Percentiles rank a stretch among this genome's conserved stretches.
phyloP scores from a whole-genome alignment of 768 basidiomycete genomes.

The Udeniomyces megalosporus region DNA sequence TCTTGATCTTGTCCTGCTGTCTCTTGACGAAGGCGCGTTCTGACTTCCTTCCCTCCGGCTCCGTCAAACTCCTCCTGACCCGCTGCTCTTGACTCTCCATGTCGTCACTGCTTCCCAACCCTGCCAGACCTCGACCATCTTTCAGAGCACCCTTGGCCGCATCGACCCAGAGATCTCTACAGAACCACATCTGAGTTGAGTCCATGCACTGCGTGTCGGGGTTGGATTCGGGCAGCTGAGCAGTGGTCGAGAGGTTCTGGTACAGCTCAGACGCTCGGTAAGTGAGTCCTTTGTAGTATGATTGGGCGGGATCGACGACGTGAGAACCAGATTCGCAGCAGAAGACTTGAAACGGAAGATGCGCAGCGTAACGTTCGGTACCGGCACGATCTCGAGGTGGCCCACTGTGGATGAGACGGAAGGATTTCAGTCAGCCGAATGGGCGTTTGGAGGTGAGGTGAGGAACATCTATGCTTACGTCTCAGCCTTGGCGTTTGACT shows the following conservation, averaged over 20 bases:
- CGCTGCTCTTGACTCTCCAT: neutral
- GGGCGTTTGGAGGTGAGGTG: neutral
- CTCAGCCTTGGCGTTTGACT: slow-evolving; percentile 76
- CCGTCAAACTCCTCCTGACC: neutral
- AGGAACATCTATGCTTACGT: slow-evolving; percentile 28
- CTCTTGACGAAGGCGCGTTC: neutral
- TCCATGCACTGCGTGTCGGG: slow-evolving; percentile 82
- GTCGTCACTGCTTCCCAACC: neutral
- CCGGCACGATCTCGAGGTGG: slow-evolving; percentile 78
- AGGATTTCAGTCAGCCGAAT: neutral
- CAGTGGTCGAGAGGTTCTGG: slow-evolving; percentile 47
- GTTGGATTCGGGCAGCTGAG: slow-evolving; percentile 43
- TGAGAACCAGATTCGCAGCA: slow-evolving; percentile 98
- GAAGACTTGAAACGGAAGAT: slow-evolving; percentile 95
- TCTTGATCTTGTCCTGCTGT: slow-evolving; percentile 1
- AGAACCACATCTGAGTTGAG: slow-evolving; percentile 96
- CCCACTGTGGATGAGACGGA: slow-evolving; percentile 30
- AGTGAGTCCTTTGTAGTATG: slow-evolving; percentile 75
- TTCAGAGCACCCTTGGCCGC: slow-evolving; percentile 54
- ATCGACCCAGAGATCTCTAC: slow-evolving; percentile 87
- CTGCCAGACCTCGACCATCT: slow-evolving; percentile 15
- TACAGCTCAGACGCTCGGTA: slow-evolving; percentile 71
- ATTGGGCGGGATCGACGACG: slow-evolving; percentile 85
- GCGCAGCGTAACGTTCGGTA: slow-evolving; percentile 66
- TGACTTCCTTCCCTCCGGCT: too few species aligned